phyloP scores from a whole-genome alignment of 768 basidiomycete genomes.

The Leccinum variicolor region DNA sequence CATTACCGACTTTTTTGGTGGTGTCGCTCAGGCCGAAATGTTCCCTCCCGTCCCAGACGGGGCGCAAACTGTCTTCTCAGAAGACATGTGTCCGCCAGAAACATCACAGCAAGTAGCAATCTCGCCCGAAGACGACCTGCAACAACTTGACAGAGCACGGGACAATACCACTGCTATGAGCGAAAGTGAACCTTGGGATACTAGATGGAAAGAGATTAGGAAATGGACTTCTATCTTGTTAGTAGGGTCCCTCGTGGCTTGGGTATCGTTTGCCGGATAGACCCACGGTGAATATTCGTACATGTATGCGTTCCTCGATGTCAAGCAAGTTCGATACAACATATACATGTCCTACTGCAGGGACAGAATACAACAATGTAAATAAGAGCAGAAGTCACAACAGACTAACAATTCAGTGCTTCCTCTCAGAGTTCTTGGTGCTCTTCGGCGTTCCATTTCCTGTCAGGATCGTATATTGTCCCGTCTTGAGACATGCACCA shows the following conservation, averaged over 20 bases:
- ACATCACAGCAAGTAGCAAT: not conserved
- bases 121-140: not conserved
- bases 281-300: not conserved
- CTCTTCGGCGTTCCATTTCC: slow-evolving; percentile 22
- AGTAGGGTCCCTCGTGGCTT: slow-evolving; percentile 22
- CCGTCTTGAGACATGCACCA: slow-evolving; percentile 64
- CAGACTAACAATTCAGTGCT: not conserved
- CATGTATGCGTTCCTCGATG: not conserved
- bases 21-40: slow-evolving; percentile 81
- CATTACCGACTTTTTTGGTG: slow-evolving; percentile 87
- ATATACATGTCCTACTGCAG: not conserved
- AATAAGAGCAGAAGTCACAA: not conserved
- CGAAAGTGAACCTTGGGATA: slow-evolving; percentile 11
- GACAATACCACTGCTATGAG: not conserved
- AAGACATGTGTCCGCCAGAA: not conserved
- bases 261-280: slow-evolving; percentile 27
- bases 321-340: not conserved
- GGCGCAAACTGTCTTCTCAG: not conserved
- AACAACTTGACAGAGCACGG: not conserved
- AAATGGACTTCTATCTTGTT: slow-evolving; percentile 31
- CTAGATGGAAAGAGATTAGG: slow-evolving; percentile 21
- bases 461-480: slow-evolving; percentile 35
- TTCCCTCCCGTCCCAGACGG: slow-evolving; percentile 18
- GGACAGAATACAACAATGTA: not conserved
- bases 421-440: slow-evolving; percentile 1